phyloP scores from a whole-genome alignment of 345 rosid genomes.

The Nephelium lappaceum region DNA sequence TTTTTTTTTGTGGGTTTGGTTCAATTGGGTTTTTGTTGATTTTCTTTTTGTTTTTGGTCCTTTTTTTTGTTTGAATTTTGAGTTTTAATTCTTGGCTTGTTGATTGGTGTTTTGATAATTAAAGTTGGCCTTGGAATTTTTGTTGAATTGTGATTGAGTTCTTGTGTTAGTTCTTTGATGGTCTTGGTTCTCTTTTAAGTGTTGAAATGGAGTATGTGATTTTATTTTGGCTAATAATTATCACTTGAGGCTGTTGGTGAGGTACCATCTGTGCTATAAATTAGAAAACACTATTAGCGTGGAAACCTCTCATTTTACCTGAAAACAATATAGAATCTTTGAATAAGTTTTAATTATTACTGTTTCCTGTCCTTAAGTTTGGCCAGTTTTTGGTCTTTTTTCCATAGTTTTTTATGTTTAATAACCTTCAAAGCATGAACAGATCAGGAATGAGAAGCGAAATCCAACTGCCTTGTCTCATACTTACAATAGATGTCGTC shows the following conservation, averaged over 20 bases:
- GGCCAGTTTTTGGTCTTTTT: not conserved
- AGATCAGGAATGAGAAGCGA: not conserved
- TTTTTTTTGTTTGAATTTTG: slow-evolving; percentile 3
- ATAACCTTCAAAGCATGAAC: not conserved
- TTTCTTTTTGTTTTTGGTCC: not conserved
- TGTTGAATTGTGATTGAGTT: not conserved
- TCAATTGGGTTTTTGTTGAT: not conserved
- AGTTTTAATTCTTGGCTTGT: not conserved
- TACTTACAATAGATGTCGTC: not conserved
- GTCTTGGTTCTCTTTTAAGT: not conserved
- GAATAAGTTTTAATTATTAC: not conserved
- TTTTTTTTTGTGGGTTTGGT: slow-evolving; percentile 10
- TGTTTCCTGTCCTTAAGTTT: not conserved
- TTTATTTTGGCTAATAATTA: not conserved
- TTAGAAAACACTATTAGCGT: not conserved
- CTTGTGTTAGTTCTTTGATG: not conserved
- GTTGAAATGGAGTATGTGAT: not conserved
- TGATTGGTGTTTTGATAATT: not conserved
- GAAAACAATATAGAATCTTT: not conserved
- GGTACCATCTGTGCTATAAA: not conserved
- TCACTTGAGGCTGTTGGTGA: not conserved
- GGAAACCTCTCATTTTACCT: not conserved
- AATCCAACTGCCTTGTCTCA: not conserved
- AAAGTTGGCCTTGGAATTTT: not conserved
- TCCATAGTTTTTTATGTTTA: not conserved